phyloP scores from a whole-genome alignment of 257 asterid species.

The Forsythia suspensa region DNA sequence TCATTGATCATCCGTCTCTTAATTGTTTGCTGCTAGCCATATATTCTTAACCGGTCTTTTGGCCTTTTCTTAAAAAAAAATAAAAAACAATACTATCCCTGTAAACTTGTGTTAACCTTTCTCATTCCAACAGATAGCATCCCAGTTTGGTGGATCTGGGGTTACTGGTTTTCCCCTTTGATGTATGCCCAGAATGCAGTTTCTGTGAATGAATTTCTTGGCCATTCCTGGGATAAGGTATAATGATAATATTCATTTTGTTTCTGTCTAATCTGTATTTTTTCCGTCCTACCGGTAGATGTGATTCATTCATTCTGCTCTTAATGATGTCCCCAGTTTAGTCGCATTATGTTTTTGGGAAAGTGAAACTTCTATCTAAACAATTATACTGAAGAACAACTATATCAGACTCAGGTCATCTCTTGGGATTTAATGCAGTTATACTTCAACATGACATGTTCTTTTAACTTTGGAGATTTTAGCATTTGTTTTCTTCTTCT shows the following conservation, averaged over 20 bases:
- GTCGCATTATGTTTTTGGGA: not conserved
- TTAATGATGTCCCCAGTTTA: not conserved
- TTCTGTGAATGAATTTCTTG: conserved; percentile 84
- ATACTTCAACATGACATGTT: too few species aligned
- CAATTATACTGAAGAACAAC: too few species aligned
- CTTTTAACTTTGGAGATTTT: too few species aligned
- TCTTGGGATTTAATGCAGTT: too few species aligned
- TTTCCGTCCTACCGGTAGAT: not conserved
- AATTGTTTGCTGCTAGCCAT: not conserved
- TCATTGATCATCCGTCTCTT: conserved; percentile 18
- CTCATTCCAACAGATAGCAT: conserved; percentile 56
- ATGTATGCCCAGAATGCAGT: conserved; percentile 91
- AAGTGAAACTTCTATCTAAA: too few species aligned
- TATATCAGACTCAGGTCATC: too few species aligned
- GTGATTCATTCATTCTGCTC: not conserved
- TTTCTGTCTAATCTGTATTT: not conserved
- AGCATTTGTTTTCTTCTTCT: too few species aligned
- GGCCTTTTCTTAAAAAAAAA: not conserved
- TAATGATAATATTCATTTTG: not conserved
- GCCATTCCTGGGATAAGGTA: conserved; percentile 80
- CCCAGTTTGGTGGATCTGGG: conserved; percentile 97
- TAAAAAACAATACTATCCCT: not conserved
- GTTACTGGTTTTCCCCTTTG: conserved; percentile 93
- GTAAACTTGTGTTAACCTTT: conserved; percentile 12
- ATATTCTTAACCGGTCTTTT: not conserved